phyloP scores from a whole-genome alignment of 1,139 yeast genomes.

The Geotrichum aggregatum region DNA sequence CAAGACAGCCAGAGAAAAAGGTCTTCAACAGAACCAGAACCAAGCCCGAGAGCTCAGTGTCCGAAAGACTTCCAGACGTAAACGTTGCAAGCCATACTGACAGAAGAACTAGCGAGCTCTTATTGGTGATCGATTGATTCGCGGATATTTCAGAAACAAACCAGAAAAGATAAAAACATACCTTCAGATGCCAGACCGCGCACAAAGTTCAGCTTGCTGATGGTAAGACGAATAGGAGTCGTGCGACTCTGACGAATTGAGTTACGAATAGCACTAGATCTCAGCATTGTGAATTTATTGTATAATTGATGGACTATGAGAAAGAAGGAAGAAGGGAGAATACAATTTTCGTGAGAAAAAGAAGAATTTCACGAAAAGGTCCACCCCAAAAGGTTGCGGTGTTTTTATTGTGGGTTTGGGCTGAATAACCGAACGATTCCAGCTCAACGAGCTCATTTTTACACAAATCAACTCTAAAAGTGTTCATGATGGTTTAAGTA shows the following conservation, averaged over 20 bases:
- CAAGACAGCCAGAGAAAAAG: too few relatives aligned
- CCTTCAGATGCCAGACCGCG: constrained; percentile 31
- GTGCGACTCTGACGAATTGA: constrained; percentile 18
- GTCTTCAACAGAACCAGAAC: too few relatives aligned
- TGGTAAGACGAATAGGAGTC: constrained; percentile 17
- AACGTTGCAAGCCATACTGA: not conserved
- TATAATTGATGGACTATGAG: not conserved
- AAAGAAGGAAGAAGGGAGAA: not conserved
- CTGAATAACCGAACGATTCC: not conserved
- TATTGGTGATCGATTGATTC: too few relatives aligned
- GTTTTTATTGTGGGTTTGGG: constrained; percentile 7
- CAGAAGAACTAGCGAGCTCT: not conserved
- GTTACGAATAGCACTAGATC: constrained; percentile 21
- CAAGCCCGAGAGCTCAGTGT: not conserved
- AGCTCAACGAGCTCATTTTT: too few relatives aligned
- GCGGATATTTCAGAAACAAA: not conserved
- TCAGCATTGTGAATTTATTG: constrained; percentile 23
- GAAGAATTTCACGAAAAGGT: constrained; percentile 3
- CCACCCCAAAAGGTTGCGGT: constrained; percentile 11
- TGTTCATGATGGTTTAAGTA: too few relatives aligned
- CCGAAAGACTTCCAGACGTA: not conserved
- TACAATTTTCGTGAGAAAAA: constrained; percentile 2
- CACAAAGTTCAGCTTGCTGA: constrained; percentile 22
- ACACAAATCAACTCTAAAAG: too few relatives aligned
- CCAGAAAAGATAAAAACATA: constrained; percentile 22